These are phyloP conservation scores for Exophiala dermatitidis DNA, from an alignment of 2,329 filamentous ascomycete species.

Conservation along the genomic window DNA sequence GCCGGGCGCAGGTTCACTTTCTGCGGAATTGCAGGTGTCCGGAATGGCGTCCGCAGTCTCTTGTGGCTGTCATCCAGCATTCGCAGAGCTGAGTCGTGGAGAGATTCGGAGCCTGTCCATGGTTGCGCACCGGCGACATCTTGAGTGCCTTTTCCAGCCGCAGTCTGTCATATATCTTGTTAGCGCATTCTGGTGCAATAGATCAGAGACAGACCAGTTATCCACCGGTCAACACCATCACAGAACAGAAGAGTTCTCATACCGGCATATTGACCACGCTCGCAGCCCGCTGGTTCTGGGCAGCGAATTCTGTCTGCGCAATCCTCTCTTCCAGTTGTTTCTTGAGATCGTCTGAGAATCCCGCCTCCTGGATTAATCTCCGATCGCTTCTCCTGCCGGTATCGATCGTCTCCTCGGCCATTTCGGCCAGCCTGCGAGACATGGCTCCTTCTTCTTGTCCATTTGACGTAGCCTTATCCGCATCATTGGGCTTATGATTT, in stretches of 20 bases:
- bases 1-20: slow-evolving; percentile 42
- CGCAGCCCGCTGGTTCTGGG: slow-evolving; percentile 47
- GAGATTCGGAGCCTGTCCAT: slow-evolving; percentile 72
- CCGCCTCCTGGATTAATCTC: slow-evolving; percentile 53
- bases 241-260: slow-evolving; percentile 21
- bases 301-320: slow-evolving; percentile 48
- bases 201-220: background rate
- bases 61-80: slow-evolving; percentile 65
- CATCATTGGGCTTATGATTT: background rate
- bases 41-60: slow-evolving; percentile 43
- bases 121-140: slow-evolving; percentile 59
- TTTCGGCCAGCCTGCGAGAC: slow-evolving; percentile 50
- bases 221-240: background rate
- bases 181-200: background rate
- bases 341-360: slow-evolving; percentile 57
- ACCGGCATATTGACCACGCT: slow-evolving; percentile 49
- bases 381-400: slow-evolving; percentile 48
- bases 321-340: slow-evolving; percentile 53
- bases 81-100: slow-evolving; percentile 68
- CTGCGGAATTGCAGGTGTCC: slow-evolving; percentile 29
- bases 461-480: slow-evolving; percentile 1
- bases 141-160: slow-evolving; percentile 61
- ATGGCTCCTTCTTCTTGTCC: slow-evolving; percentile 47
- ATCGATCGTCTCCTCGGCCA: slow-evolving; percentile 54
- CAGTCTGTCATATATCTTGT: slow-evolving; percentile 32